These are phyloP conservation scores for Boletus rubropictus DNA, from an alignment of 768 basidiomycete genomes.

Conservation along the genomic window DNA sequence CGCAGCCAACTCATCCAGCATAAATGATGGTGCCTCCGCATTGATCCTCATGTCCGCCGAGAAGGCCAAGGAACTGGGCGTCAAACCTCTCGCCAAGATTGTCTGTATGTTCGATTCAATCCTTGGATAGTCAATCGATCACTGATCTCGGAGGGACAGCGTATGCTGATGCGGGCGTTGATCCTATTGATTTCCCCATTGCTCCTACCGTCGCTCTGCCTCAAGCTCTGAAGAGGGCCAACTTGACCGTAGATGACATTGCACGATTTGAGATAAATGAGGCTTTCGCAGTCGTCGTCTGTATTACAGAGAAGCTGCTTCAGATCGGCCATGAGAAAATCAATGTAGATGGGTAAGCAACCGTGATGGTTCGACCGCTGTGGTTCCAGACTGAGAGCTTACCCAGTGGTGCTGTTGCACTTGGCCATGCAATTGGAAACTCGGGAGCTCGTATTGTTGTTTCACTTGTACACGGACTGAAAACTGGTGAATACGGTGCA, in stretches of 20 bases:
- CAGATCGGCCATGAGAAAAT: constrained; percentile 81
- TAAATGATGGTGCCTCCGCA: constrained; percentile 96
- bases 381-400: constrained; percentile 6
- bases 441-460: constrained; percentile 94
- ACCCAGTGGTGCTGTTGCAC: constrained; percentile 87
- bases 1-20: constrained; percentile 89
- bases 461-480: constrained; percentile 84
- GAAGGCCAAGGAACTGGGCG: constrained; percentile 84
- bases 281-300: constrained; percentile 92
- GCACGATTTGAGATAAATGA: constrained; percentile 95
- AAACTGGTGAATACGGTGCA: constrained; percentile 89
- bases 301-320: constrained; percentile 85
- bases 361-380: not conserved
- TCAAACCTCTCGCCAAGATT: constrained; percentile 91
- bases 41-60: constrained; percentile 91
- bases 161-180: constrained; percentile 94
- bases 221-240: constrained; percentile 79
- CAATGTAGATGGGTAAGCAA: constrained; percentile 77
- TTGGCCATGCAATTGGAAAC: constrained; percentile 95
- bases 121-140: not conserved
- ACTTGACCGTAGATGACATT: constrained; percentile 77
- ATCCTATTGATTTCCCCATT: constrained; percentile 94
- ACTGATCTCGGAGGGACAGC: constrained; percentile 42
- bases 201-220: constrained; percentile 93
- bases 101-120: constrained; percentile 58